These are phyloP conservation scores for Colletotrichum graminicola DNA, from an alignment of 2,329 filamentous ascomycete genomes.

Conservation along the genomic window DNA sequence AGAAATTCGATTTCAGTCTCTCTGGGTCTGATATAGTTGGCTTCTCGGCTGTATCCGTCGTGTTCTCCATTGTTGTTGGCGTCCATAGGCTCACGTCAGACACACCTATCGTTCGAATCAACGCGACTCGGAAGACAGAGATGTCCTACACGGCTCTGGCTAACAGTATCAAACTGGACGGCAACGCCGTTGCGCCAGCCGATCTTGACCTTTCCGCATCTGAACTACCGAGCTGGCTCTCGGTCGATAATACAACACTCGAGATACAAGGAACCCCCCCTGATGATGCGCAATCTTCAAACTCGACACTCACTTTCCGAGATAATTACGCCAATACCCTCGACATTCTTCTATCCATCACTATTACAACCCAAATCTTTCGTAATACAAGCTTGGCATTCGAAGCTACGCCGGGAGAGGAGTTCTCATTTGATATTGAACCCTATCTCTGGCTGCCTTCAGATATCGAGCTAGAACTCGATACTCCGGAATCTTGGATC, in stretches of 20 bases:
- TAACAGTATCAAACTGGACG: slow-evolving; percentile 69
- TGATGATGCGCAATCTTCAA: slow-evolving; percentile 67
- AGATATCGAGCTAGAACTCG: slow-evolving; percentile 54
- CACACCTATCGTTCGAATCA: slow-evolving; percentile 67
- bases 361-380: slow-evolving; percentile 56
- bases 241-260: slow-evolving; percentile 72
- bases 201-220: slow-evolving; percentile 66
- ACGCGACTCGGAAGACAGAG: slow-evolving; percentile 64
- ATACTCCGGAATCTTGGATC: slow-evolving; percentile 59
- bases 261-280: slow-evolving; percentile 74
- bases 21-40: slow-evolving; percentile 85
- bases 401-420: slow-evolving; percentile 55
- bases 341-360: slow-evolving; percentile 62
- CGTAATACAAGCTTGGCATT: slow-evolving; percentile 55
- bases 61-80: slow-evolving; percentile 80
- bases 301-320: slow-evolving; percentile 71
- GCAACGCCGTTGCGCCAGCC: slow-evolving; percentile 58
- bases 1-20: slow-evolving; percentile 78
- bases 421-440: slow-evolving; percentile 58
- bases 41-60: slow-evolving; percentile 74
- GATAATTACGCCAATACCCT: slow-evolving; percentile 72
- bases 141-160: slow-evolving; percentile 67
- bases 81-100: slow-evolving; percentile 76
- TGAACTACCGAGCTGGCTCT: slow-evolving; percentile 76
- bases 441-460: slow-evolving; percentile 56